Evolutionary conservation across 163 green algal species (phyloP), one percentile per base, ranked within the genome.

Genomic region (Smithsoniella earleae): DNA sequence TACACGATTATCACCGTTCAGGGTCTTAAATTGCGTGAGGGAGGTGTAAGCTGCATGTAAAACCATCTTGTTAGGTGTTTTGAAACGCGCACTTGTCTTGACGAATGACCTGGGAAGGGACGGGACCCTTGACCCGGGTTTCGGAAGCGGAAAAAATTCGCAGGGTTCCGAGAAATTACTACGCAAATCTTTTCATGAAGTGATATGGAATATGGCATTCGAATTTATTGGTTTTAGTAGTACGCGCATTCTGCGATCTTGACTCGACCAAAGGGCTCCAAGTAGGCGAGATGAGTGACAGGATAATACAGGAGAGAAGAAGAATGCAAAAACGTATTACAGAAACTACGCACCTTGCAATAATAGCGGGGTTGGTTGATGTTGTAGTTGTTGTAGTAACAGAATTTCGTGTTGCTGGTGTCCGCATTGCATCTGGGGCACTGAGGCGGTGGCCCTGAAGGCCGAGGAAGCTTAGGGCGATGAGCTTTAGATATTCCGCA

Each of bases 381-480:
- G 79, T 94, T 93, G 77, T 93, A 94, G 75, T 95, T 95, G 80
- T 95, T 95, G 79, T 90, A 94, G 73, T 94, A 95, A 74, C 86
- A 93, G 38, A 93, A 95, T 63, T 92, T 92, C 1, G 87, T 92
- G 44, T 92, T 82, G 25, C 52, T 66, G 75, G 78, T 85, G 16
- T 69, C 58, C 31, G 58, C 58, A 75, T 62, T 63, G 74, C 87
- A 92, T 3, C 87, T 75, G 0, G 87, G 87, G 66, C 85, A 90
- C 27, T 69, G 58, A 3, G 73, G 75, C 55, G 80, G 66, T 36
- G 31, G 74, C 18, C 44, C 36, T 36, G 76, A 54, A 16, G 66
- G 75, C 38, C 73, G 37, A 6, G 73, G 62, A 25, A 75, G 46
- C 66, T 79, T 83, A 54, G 73, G 66, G n/a, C 66, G 34, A 33